These are phyloP conservation scores for Neurospora sp. DNA, from an alignment of 495 filamentous ascomycete genomes.

Conservation along the genomic window DNA sequence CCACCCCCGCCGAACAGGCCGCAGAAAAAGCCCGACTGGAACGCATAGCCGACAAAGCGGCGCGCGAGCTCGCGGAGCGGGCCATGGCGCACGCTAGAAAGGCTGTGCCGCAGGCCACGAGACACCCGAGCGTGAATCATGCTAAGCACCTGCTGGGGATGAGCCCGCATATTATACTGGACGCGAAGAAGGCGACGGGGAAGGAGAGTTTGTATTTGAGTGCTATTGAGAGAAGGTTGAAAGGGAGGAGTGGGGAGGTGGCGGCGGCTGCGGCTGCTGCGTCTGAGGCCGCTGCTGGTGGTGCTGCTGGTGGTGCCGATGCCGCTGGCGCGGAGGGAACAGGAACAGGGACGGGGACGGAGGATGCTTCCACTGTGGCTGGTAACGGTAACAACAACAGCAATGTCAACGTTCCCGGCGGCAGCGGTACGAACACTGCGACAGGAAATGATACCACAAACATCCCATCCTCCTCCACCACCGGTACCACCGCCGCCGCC, in stretches of 20 bases:
- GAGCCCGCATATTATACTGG: constrained; percentile 41
- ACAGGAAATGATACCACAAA: background rate
- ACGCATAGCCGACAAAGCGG: constrained; percentile 36
- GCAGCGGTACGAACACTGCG: background rate
- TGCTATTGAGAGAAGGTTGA: constrained; percentile 53
- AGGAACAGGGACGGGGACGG: background rate
- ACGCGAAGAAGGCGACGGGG: constrained; percentile 44
- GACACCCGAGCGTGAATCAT: constrained; percentile 37
- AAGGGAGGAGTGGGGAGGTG: constrained; percentile 10
- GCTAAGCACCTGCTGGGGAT: constrained; percentile 37
- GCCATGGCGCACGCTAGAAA: constrained; percentile 38
- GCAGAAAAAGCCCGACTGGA: constrained; percentile 44
- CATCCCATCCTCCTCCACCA: background rate
- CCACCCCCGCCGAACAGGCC: constrained; percentile 29
- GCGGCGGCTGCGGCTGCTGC: constrained; percentile 9
- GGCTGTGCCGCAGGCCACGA: constrained; percentile 29
- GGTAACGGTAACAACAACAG: background rate
- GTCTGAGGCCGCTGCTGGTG: background rate
- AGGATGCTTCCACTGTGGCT: background rate
- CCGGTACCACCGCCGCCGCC: background rate
- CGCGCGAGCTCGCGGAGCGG: constrained; percentile 35
- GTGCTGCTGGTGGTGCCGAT: no score
- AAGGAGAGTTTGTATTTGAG: constrained; percentile 65
- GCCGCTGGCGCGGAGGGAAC: background rate
- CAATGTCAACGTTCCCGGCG: background rate